phyloP scores from a whole-genome alignment of 116 monocot genomes.

The Zostera marina region DNA sequence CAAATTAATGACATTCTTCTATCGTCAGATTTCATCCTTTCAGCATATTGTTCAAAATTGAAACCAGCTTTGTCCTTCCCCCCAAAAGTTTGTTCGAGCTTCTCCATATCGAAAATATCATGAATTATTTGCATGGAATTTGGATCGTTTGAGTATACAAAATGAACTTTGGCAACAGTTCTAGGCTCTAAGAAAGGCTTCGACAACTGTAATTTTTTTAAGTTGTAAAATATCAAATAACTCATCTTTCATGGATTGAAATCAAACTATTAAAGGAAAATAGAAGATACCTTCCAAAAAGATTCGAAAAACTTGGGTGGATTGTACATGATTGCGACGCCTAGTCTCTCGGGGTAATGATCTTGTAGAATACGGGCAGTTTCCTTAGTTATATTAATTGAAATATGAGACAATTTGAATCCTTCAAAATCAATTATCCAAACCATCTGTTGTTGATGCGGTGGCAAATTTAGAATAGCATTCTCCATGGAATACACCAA shows the following conservation, averaged over 20 bases:
- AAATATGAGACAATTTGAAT: constrained; percentile 55
- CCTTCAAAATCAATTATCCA: constrained; percentile 83
- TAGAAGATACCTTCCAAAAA: constrained; percentile 64
- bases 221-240: no score
- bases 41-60: constrained; percentile 36
- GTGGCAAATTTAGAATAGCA: constrained; percentile 55
- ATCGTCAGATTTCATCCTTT: constrained; percentile 75
- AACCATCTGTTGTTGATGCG: constrained; percentile 72
- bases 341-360: constrained; percentile 82
- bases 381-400: constrained; percentile 59
- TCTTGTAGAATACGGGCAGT: constrained; percentile 45
- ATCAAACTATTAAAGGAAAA: no score
- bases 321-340: constrained; percentile 40
- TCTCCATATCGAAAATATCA: constrained; percentile 53
- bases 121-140: constrained; percentile 44
- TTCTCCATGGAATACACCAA: constrained; percentile 71
- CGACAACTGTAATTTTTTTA: constrained; percentile 27
- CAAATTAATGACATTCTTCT: constrained; percentile 35
- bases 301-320: constrained; percentile 75
- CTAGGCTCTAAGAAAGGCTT: constrained; percentile 78
- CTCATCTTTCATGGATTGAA: no score
- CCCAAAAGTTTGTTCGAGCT: constrained; percentile 48
- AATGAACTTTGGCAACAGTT: constrained; percentile 65
- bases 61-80: constrained; percentile 38
- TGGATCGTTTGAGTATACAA: constrained; percentile 54